Base-by-base conservation (phyloP, 2,329 filamentous ascomycete genomes). In the Emergomyces africanus region DNA sequence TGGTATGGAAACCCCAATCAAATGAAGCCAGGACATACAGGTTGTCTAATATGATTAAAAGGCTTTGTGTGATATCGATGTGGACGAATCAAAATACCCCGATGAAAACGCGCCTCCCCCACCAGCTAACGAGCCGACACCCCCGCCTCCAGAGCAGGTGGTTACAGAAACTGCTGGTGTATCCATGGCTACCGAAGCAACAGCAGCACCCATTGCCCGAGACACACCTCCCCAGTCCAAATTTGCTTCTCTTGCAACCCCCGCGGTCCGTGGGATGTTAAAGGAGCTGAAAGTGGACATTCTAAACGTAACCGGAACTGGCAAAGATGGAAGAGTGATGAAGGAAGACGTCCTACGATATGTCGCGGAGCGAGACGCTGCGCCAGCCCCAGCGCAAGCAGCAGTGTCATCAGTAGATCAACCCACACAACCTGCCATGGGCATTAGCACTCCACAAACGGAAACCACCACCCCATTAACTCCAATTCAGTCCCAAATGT, bases 61-160 rank as follows among this genome's bases (percentile, higher is more conserved):
- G 83, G 87, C 91, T 15, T 84, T 96, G 68, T 87, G 96, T 64
- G 92, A 97, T 69, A 96, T 97, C 63, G 92, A 97, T 72, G 91
- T 96, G 64, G 84, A 89, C 67, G 88, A 88, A 61, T 86, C 86
- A 42, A 84, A 85, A 64, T 86, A 83, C 63, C 77, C 82, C 57
- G 84, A 84, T 61, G 83, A 87, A 41, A 68, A 72, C 59, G 60
- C 58, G 2, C 62, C 68, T 30, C 64, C 68, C 6, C 48, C 48
- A 33, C 48, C 48, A 50, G 28, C 48, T 30, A 50, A 30, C 28
- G 28, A 50, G 28, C 48, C 48, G 4, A 54, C 49, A 37, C 49
- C 68, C 23, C 66, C 64, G n/a, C 60, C 69, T 8, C 60, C 59
- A 30, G 53, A 63, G 41, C 59, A 64, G 23, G 59, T 59, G 20